Percentiles rank a stretch among this genome's conserved stretches.
phyloP scores from a whole-genome alignment of 2,329 filamentous ascomycete genomes.

The Xylariaceae sp. region DNA sequence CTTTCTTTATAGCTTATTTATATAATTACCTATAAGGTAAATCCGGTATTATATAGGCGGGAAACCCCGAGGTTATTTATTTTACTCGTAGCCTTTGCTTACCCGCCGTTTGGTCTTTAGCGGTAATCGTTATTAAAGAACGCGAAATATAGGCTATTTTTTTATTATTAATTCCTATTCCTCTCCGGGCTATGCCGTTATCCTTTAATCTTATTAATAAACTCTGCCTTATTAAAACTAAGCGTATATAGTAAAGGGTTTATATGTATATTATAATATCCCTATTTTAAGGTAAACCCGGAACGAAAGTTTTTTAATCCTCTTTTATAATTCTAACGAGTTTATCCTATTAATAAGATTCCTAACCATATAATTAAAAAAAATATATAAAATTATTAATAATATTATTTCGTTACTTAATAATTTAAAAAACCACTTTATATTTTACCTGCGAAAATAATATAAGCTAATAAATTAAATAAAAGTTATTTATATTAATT shows the following conservation, averaged over 20 bases:
- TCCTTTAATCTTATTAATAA: neutral
- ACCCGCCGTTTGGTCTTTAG: neutral
- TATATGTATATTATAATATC: neutral
- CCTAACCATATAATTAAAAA: too few relatives aligned
- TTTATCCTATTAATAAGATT: neutral
- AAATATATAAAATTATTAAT: too few relatives aligned
- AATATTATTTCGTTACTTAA: too few relatives aligned
- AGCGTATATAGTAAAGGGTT: neutral
- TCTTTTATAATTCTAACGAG: neutral
- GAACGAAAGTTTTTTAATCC: neutral
- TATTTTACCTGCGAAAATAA: too few relatives aligned
- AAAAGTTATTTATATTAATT: too few relatives aligned
- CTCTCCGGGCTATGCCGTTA: neutral
- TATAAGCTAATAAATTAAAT: too few relatives aligned
- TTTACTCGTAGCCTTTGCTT: neutral
- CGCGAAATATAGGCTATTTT: neutral
- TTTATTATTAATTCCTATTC: neutral
- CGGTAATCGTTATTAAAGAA: neutral
- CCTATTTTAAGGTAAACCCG: neutral
- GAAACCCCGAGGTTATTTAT: neutral
- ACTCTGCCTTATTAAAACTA: neutral
- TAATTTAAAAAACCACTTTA: too few relatives aligned
- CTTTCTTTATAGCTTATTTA: neutral
- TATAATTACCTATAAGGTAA: neutral
- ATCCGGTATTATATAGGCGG: neutral